Conservation (phyloP, 495 filamentous ascomycete species). For the Viridothelium virens region DNA sequence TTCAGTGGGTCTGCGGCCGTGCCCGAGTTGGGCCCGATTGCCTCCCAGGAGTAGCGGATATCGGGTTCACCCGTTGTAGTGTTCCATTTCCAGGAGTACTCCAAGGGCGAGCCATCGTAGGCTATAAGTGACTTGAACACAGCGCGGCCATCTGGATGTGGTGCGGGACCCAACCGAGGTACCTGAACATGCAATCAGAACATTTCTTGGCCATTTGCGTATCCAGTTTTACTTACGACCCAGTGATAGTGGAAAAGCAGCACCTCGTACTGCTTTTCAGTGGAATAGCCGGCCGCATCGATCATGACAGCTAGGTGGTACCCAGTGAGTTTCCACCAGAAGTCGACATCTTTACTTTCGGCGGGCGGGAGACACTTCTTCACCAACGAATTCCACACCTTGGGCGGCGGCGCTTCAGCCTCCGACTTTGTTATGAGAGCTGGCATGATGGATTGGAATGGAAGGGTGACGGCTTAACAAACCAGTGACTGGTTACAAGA, state of each 20-base stretch:
- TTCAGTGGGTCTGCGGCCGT: background rate
- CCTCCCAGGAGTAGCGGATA: background rate
- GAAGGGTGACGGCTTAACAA: background rate
- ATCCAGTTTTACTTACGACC: background rate
- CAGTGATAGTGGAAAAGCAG: slow-evolving; percentile 12
- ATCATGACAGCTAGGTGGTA: slow-evolving; percentile 1
- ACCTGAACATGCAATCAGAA: background rate
- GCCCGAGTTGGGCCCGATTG: background rate
- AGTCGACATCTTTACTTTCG: background rate
- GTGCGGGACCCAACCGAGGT: background rate
- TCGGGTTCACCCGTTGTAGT: background rate
- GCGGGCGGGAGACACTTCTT: background rate
- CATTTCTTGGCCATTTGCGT: background rate
- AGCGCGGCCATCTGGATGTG: background rate
- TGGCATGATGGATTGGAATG: background rate
- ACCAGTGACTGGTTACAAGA: background rate
- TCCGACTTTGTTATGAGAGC: background rate
- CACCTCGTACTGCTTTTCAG: slow-evolving; percentile 5
- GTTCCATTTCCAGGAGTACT: background rate
- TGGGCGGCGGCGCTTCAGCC: background rate
- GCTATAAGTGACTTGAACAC: background rate
- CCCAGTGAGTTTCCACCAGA: slow-evolving; percentile 7
- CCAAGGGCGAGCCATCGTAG: background rate
- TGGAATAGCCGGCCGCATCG: slow-evolving; percentile 1
- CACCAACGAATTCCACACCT: background rate